Base-by-base conservation (phyloP, 306 rosid genomes). In the Inga laurina region DNA sequence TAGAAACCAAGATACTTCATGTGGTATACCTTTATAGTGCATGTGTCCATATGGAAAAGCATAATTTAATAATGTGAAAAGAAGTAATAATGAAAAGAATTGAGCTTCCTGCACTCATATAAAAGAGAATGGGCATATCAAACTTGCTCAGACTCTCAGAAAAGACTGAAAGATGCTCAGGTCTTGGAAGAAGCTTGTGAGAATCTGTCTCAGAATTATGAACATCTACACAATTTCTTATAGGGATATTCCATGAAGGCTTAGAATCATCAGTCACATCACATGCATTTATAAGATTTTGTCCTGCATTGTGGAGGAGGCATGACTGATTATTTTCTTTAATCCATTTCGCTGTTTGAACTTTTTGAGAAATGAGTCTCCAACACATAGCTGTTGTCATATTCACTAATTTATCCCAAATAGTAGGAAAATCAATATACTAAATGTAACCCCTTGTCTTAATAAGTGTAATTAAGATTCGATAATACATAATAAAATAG, bases 281-380 rank as follows among this genome's bases (percentile, higher is more conserved):
- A 87, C 99, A 96, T 79, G 84, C 75, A 71, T 92, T 84, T 79
- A 93, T 35, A 76, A 87, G 87, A n/a, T 87, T 91, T 79, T 86
- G 83, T 81, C 87, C 86, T 24, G 90, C 93, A 77, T 89, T 91
- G 45, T 65, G 75, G 77, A 78, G 71, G 72, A 90, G 89, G 88
- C 97, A 96, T 35, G 93, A 62, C 83, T 51, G 87, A 75, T 86
- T 84, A 66, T 90, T 84, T 80, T 87, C 90, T 91, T 96, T 96
- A 83, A 90, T 86, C 99, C 99, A 96, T 85, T 93, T 91, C 72
- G 97, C 98, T 8, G 99, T 93, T 89, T 96, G 99, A 87, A 93
- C 92, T 91, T 86, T 83, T 37, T 86, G 88, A 86, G 94, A 91
- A 82, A 96, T 87, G 79, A 96, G 97, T 90, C 90, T 93, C 99